phyloP scores from a whole-genome alignment of 2,329 filamentous ascomycete genomes.

The Claviceps sp. region DNA sequence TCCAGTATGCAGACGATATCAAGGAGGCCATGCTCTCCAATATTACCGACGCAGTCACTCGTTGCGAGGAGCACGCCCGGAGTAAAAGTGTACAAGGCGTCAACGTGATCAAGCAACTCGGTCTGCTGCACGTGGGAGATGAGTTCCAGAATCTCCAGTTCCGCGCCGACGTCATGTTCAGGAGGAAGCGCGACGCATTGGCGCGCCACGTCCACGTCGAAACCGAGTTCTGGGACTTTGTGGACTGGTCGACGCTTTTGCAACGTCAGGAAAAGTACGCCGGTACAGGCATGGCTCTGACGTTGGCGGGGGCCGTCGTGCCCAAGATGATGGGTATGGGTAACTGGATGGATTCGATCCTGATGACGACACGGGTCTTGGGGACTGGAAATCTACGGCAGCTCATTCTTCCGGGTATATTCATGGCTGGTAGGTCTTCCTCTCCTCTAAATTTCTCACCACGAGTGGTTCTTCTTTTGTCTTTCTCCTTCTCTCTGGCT shows the following conservation, averaged over 20 bases:
- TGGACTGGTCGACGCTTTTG: conserved; percentile 70
- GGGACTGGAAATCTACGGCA: conserved; percentile 69
- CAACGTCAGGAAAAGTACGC: conserved; percentile 91
- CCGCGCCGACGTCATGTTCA: conserved; percentile 89
- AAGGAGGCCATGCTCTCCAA: conserved; percentile 85
- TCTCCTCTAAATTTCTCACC: background rate
- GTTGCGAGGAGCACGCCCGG: conserved; percentile 79
- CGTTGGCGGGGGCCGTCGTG: conserved; percentile 74
- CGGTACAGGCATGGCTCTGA: conserved; percentile 88
- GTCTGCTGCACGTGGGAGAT: conserved; percentile 75
- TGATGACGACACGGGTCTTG: conserved; percentile 68
- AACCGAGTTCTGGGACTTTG: conserved; percentile 84
- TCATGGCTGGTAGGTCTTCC: conserved; percentile 59
- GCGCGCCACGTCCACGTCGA: conserved; percentile 78
- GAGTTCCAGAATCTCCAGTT: conserved; percentile 79
- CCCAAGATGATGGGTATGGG: conserved; percentile 69
- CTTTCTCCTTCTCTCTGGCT: background rate
- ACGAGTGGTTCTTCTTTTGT: background rate
- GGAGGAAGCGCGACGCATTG: conserved; percentile 63
- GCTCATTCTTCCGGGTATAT: conserved; percentile 66
- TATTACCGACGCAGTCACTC: conserved; percentile 63
- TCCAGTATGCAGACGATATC: conserved; percentile 85
- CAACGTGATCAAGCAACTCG: conserved; percentile 75
- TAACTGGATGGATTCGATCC: conserved; percentile 77
- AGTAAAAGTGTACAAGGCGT: conserved; percentile 66